Evolutionary conservation across 257 asterid genomes (phyloP).

Genomic region (Solanum bulbocastanum): DNA sequence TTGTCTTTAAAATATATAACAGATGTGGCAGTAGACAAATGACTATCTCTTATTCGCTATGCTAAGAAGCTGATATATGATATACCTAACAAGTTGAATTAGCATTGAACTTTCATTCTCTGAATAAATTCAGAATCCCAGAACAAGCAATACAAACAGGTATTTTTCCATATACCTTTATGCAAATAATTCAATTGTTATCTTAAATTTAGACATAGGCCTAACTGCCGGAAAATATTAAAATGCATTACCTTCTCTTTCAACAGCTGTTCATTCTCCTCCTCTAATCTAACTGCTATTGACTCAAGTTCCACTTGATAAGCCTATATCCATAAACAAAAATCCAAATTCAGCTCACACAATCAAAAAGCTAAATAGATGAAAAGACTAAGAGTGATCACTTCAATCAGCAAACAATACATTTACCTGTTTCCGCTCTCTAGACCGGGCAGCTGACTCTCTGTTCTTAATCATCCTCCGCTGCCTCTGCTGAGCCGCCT

Average conservation of each 20-base stretch:
- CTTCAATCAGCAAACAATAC: neutral
- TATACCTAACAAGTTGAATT: neutral
- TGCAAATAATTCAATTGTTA: neutral
- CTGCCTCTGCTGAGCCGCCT: constrained; percentile 41
- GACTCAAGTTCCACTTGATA: constrained; percentile 75
- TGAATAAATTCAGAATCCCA: neutral
- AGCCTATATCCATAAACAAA: constrained; percentile 33
- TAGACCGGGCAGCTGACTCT: constrained; percentile 96
- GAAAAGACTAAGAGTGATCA: neutral
- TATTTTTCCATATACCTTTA: neutral
- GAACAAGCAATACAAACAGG: neutral
- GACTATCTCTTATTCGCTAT: neutral
- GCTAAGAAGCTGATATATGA: neutral
- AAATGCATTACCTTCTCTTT: constrained; percentile 52
- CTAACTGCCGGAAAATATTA: neutral
- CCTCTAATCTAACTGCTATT: constrained; percentile 68
- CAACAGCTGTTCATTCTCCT: constrained; percentile 65
- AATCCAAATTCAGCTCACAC: neutral
- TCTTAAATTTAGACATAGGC: neutral
- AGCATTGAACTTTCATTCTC: neutral
- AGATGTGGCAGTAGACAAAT: neutral
- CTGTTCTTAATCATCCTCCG: constrained; percentile 96
- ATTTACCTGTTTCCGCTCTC: constrained; percentile 93
- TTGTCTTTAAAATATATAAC: neutral
- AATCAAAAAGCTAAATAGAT: neutral